A percentile compares a stretch with the other conserved stretches of the same genome.
phyloP scores from a whole-genome alignment of 306 rosid species.

The Pyrus betulifolia region DNA sequence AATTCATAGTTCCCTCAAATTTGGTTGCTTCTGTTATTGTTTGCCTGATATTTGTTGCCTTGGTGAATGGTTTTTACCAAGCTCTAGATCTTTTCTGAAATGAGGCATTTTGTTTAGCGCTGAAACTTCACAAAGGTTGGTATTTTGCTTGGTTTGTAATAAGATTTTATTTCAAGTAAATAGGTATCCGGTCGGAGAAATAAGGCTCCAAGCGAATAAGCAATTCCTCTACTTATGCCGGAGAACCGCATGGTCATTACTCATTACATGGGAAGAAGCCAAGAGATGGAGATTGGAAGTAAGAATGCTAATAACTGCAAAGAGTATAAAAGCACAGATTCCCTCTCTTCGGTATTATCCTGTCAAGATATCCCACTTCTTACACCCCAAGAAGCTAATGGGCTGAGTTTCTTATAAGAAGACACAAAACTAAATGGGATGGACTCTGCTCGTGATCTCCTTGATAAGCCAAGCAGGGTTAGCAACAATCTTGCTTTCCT shows the following conservation, averaged over 20 bases:
- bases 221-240: conserved; percentile 94
- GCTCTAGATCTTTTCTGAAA: neutral
- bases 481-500: conserved; percentile 26
- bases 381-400: conserved; percentile 61
- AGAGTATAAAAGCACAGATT: conserved; percentile 32
- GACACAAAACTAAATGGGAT: conserved; percentile 18
- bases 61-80: no score
- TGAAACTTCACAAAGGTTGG: conserved; percentile 80
- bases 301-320: conserved; percentile 20
- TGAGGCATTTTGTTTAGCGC: conserved; percentile 94
- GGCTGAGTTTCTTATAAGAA: conserved; percentile 31
- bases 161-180: conserved; percentile 13
- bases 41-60: no score
- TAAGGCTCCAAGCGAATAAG: conserved; percentile 87
- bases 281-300: conserved; percentile 41
- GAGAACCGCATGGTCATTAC: conserved; percentile 99
- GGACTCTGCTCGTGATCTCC: conserved; percentile 2
- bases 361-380: conserved; percentile 85
- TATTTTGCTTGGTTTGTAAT: conserved; percentile 1
- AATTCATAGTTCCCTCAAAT: no score
- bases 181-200: conserved; percentile 50
- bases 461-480: conserved; percentile 20
- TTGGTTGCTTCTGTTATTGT: no score
- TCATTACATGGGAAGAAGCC: conserved; percentile 71
- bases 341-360: conserved; percentile 54